These are phyloP conservation scores for Flaveria bidentis DNA, from an alignment of 129 eudicot genomes.

Conservation along the genomic window DNA sequence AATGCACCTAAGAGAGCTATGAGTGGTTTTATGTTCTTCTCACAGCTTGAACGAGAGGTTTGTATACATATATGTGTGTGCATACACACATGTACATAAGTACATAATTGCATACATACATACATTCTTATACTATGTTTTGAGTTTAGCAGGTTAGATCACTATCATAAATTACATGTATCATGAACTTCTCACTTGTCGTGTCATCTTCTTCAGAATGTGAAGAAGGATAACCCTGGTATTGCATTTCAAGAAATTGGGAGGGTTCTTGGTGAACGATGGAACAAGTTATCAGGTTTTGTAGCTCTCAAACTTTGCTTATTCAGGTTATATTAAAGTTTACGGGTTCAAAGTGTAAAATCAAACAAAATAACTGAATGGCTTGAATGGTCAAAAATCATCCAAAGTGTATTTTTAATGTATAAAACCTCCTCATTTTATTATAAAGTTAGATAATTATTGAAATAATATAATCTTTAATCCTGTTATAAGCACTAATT, in stretches of 20 bases:
- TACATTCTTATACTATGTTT: neutral
- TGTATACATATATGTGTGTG: neutral
- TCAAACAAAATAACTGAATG: neutral
- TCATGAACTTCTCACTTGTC: slow-evolving; percentile 17
- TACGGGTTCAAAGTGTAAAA: neutral
- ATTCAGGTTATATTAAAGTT: neutral
- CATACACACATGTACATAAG: too few species aligned
- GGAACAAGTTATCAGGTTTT: slow-evolving; percentile 76
- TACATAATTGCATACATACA: neutral
- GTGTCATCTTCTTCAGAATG: slow-evolving; percentile 40
- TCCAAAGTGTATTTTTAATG: neutral
- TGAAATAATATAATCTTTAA: neutral
- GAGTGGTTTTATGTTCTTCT: slow-evolving; percentile 75
- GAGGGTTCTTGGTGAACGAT: slow-evolving; percentile 73
- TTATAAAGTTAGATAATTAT: neutral
- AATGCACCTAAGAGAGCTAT: slow-evolving; percentile 80
- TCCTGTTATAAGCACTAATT: neutral
- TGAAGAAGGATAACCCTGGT: slow-evolving; percentile 69
- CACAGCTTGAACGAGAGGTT: slow-evolving; percentile 76
- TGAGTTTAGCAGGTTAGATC: neutral
- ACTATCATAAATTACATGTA: slow-evolving; percentile 7
- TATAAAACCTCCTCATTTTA: neutral
- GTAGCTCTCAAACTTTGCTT: neutral
- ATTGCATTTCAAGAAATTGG: slow-evolving; percentile 59
- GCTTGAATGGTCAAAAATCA: neutral